These are phyloP conservation scores for Neckera pumila DNA, from an alignment of 225 moss, liverwort and hornwort genomes.

Conservation along the genomic window DNA sequence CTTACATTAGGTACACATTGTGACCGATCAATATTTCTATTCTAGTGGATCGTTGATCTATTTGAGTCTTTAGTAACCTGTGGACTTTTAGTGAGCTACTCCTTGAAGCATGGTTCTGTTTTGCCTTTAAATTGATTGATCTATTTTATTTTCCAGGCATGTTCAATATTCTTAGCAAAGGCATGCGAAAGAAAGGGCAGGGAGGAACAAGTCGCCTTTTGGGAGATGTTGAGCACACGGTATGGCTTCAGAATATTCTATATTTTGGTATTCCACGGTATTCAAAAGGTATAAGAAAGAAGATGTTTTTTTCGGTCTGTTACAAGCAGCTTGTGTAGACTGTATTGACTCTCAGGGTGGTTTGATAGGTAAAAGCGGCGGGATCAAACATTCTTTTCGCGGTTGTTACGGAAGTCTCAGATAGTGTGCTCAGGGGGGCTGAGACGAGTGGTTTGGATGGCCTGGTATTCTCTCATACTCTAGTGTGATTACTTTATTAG, in stretches of 20 bases:
- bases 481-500: background rate
- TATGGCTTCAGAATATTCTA: conserved; percentile 5
- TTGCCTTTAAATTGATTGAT: background rate
- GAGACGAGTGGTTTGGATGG: conserved; percentile 91
- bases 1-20: conserved; percentile 65
- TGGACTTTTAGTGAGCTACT: background rate
- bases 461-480: conserved; percentile 34
- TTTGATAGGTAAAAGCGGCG: conserved; percentile 69
- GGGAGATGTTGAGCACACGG: conserved; percentile 87
- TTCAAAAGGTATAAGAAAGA: background rate
- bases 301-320: background rate
- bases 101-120: background rate
- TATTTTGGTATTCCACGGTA: background rate
- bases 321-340: background rate
- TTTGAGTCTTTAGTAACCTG: background rate
- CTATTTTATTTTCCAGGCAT: conserved; percentile 47
- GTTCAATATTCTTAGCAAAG: conserved; percentile 91
- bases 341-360: background rate
- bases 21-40: background rate
- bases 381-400: conserved; percentile 94
- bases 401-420: conserved; percentile 92
- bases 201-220: conserved; percentile 86
- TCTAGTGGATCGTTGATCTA: background rate
- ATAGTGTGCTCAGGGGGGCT: conserved; percentile 88
- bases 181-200: conserved; percentile 78